Base-by-base conservation (phyloP, 2,329 filamentous ascomycete species). In the Fragosphaeria purpurea region DNA sequence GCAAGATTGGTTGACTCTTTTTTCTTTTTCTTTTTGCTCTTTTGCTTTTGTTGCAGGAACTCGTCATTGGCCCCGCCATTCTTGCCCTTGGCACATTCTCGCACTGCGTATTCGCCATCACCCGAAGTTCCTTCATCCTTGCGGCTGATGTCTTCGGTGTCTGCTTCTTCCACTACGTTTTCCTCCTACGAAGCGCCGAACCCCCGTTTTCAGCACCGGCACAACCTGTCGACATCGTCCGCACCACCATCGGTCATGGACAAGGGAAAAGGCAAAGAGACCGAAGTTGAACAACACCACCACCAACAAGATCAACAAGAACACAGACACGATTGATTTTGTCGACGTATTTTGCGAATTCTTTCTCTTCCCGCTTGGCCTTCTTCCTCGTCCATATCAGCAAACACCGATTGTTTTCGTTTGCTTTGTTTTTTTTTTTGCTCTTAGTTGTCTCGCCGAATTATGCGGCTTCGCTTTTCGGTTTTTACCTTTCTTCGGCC, bases 1-100 rank as follows among this genome's bases (percentile, higher is more conserved):
- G 57, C 58, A 67, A 63, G 67, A 67, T 64, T 75, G 68, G 76
- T 79, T 80, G 72, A 79, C 76, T 61, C 57, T 71, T 63, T 62
- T 59, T 63, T 58, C 59, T 59, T 62, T 60, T 60, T 57, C 58
- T 61, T 57, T 56, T 60, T 60, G 55, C 59, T 59, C 55, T 61
- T 58, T 70, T 68, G 61, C 70, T 67, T 55, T 70, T 70, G 55
- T 67, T 70, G 55, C 54, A 57, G 55, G 52, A 42, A 50, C 31
- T 37, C 35, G 41, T 47, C 50, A 44, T 7, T 48, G 22, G 44
- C 45, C 30, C 56, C 55, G 46, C 53, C 53, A 48, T 45, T 44
- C 22, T 33, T 51, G 44, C 51, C 50, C 4, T 37, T 50, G 35
- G 44, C 48, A 40, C 47, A 41, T 30, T 42, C 53, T 46, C 41